These are phyloP conservation scores for Gypsophila paniculata DNA, from an alignment of 179 eudicot species.

Conservation along the genomic window DNA sequence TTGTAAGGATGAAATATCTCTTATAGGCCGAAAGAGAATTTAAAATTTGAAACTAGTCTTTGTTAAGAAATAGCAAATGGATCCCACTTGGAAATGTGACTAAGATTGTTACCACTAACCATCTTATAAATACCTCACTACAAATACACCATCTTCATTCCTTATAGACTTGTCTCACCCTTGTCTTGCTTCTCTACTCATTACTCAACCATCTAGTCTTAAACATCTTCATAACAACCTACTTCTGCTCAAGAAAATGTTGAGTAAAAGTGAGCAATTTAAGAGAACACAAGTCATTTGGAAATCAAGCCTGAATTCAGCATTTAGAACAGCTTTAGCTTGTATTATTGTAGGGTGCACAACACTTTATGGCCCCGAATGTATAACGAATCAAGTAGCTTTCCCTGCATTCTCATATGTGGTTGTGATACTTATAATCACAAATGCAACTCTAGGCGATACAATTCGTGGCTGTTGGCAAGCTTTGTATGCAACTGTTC, in stretches of 20 bases:
- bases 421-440: constrained; percentile 46
- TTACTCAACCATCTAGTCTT: neutral
- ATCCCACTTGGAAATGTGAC: constrained; percentile 30
- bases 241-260: neutral
- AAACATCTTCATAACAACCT: neutral
- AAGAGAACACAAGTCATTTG: constrained; percentile 38
- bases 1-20: no score
- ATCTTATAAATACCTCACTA: constrained; percentile 7
- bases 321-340: constrained; percentile 58
- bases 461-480: constrained; percentile 52
- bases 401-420: constrained; percentile 70
- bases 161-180: neutral
- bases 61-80: constrained; percentile 20
- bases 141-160: constrained; percentile 26
- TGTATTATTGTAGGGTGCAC: constrained; percentile 51
- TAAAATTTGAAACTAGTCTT: constrained; percentile 10
- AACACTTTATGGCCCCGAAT: constrained; percentile 52
- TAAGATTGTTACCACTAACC: constrained; percentile 23
- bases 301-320: constrained; percentile 43
- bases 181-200: constrained; percentile 12
- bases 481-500: constrained; percentile 47
- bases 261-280: constrained; percentile 22
- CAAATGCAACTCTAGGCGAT: constrained; percentile 61
- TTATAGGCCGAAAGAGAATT: neutral
- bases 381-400: constrained; percentile 29